Base-by-base conservation (phyloP, 345 rosid species). In the Moringa oleifera region DNA sequence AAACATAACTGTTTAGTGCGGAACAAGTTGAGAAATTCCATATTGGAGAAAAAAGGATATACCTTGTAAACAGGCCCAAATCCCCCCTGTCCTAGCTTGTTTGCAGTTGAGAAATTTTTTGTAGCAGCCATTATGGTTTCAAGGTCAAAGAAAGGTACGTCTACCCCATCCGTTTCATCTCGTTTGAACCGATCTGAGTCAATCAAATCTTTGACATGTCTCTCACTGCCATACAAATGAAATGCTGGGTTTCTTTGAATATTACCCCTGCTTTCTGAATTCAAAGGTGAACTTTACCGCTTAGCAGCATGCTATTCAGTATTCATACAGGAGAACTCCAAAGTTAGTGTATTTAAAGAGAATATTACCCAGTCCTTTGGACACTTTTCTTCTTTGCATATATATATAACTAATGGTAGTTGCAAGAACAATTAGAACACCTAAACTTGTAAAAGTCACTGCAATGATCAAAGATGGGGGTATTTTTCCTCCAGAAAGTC, bases 1-100 rank as follows among this genome's bases (percentile, higher is more conserved):
- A 28, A 28, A 8, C 33, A 28, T 28, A 3, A 3, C 33, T 28
- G 3, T 3, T 28, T 28, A 28, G 8, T 8, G 3, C 33, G 33
- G 33, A 28, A 28, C 33, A 28, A 28, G 33, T 28, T 28, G 33
- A 28, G 33, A 8, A 28, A 28, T 3, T 28, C 8, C 8, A 28
- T 28, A 28, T 41, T 11, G 23, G 13, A 54, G 33, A 62, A 20
- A 51, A 18, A 31, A 3, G 16, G 12, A 20, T 22, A 51, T 67
- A 81, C 95, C 82, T 79, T 85, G 72, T 87, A 87, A 69, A 89
- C 96, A 6, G 81, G 84, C 41, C 96, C 94, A 65, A 80, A 89
- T 20, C 95, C 89, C 18, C 94, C 96, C 64, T 83, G 86, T 20
- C 96, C 94, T 25, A 83, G 77, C 71, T 79, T 87, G 76, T 85